Percentiles rank a stretch among this genome's conserved stretches.
Conservation (phyloP, 306 rosid genomes). For the Parietaria judaica region DNA sequence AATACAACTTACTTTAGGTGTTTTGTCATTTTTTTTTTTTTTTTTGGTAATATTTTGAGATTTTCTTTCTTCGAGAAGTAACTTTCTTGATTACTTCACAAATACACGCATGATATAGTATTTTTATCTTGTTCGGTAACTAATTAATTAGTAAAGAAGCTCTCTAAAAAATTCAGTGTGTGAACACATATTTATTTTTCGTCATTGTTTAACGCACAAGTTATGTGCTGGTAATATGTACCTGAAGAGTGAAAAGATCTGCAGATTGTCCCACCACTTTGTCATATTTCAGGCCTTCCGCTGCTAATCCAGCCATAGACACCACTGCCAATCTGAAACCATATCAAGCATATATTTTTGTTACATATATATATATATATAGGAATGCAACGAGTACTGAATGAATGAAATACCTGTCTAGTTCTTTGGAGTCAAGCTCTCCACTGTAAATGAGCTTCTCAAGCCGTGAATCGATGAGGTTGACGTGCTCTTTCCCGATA, state of each 20-base stretch:
- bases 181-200: too few relatives aligned
- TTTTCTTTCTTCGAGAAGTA: too few relatives aligned
- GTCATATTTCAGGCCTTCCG: slow-evolving; percentile 83
- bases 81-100: too few relatives aligned
- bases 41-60: too few relatives aligned
- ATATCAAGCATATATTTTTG: not conserved
- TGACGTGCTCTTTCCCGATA: slow-evolving; percentile 96
- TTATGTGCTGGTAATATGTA: not conserved
- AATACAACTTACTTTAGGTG: too few relatives aligned
- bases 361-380: too few relatives aligned
- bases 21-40: too few relatives aligned
- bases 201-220: too few relatives aligned
- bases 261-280: slow-evolving; percentile 90
- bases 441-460: slow-evolving; percentile 83
- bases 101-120: too few relatives aligned
- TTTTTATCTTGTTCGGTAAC: too few relatives aligned
- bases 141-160: too few relatives aligned
- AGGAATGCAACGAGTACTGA: not conserved
- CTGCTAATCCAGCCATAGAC: slow-evolving; percentile 91
- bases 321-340: slow-evolving; percentile 65
- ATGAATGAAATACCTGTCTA: slow-evolving; percentile 39
- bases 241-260: slow-evolving; percentile 35
- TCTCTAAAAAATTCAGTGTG: too few relatives aligned
- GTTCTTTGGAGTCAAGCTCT: slow-evolving; percentile 83
- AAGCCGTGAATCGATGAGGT: slow-evolving; percentile 75